Evolutionary conservation across 768 basidiomycete genomes (phyloP).

Genomic region (Lactarius vividus): DNA sequence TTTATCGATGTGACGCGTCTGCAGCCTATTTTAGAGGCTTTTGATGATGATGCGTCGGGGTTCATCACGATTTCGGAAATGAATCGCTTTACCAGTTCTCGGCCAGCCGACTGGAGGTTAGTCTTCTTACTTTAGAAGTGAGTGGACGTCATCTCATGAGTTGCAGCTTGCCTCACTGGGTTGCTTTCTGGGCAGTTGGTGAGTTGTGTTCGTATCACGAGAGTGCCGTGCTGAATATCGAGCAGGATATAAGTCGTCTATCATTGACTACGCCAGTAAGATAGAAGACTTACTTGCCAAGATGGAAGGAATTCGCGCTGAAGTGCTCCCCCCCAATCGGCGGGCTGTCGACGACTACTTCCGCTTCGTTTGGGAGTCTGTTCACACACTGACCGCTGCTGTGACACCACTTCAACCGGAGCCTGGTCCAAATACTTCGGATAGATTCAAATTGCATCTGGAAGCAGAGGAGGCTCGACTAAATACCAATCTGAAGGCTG

Average conservation of each 20-base stretch:
- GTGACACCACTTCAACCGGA: not conserved
- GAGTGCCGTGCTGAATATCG: not conserved
- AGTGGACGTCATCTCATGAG: not conserved
- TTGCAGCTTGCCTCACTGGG: constrained; percentile 33
- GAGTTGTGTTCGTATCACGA: not conserved
- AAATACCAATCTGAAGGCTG: constrained; percentile 27
- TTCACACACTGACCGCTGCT: constrained; percentile 11
- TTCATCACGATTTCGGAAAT: constrained; percentile 36
- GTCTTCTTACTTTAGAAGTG: not conserved
- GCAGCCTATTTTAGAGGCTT: constrained; percentile 34
- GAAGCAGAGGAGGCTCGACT: constrained; percentile 33
- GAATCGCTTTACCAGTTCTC: constrained; percentile 33
- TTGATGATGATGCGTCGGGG: constrained; percentile 38
- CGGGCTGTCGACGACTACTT: constrained; percentile 2
- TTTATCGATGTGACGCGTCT: constrained; percentile 28
- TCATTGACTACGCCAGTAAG: constrained; percentile 21
- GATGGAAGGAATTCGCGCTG: constrained; percentile 17
- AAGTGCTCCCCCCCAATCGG: constrained; percentile 15
- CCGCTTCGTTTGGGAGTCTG: not conserved
- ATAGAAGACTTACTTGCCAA: constrained; percentile 17
- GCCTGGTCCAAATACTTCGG: not conserved
- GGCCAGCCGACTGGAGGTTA: constrained; percentile 33
- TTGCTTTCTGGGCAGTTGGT: constrained; percentile 35
- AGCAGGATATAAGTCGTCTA: constrained; percentile 14
- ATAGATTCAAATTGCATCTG: constrained; percentile 28